Percentiles rank a stretch among this genome's conserved stretches.
Conservation (phyloP, 2,329 filamentous ascomycete species). For the Penicillium italicum region DNA sequence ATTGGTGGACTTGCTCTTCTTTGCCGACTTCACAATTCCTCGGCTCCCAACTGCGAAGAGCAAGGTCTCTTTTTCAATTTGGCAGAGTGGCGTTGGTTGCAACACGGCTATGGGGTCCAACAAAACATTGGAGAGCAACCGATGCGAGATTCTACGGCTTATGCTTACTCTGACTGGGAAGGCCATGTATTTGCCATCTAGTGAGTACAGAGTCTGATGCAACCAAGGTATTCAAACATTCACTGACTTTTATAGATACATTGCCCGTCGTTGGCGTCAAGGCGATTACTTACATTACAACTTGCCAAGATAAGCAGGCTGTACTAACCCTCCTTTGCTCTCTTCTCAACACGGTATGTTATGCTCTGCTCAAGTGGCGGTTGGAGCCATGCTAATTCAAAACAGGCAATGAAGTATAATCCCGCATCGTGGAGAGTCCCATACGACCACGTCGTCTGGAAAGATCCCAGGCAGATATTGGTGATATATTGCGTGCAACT, state of each 20-base stretch:
- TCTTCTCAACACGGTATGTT: slow-evolving; percentile 79
- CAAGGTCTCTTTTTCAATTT: slow-evolving; percentile 90
- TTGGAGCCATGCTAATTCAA: slow-evolving; percentile 10
- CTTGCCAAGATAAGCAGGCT: slow-evolving; percentile 83
- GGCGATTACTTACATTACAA: slow-evolving; percentile 83
- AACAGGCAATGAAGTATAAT: slow-evolving; percentile 87
- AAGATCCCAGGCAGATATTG: slow-evolving; percentile 82
- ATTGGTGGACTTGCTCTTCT: slow-evolving; percentile 85
- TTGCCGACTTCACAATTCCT: slow-evolving; percentile 81
- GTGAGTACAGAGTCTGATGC: slow-evolving; percentile 36
- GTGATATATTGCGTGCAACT: slow-evolving; percentile 91
- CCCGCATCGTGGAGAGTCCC: slow-evolving; percentile 90
- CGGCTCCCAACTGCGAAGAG: slow-evolving; percentile 65
- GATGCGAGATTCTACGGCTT: slow-evolving; percentile 82
- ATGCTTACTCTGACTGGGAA: slow-evolving; percentile 82
- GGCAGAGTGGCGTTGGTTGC: slow-evolving; percentile 96
- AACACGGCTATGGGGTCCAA: slow-evolving; percentile 83
- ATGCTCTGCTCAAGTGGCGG: slow-evolving; percentile 35
- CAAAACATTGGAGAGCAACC: slow-evolving; percentile 88
- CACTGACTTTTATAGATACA: slow-evolving; percentile 43
- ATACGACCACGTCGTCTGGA: slow-evolving; percentile 88
- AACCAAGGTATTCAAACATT: not conserved
- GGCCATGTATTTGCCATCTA: slow-evolving; percentile 87
- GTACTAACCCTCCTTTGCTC: slow-evolving; percentile 90
- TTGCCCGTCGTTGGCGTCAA: slow-evolving; percentile 79